Percentiles rank a stretch among this genome's conserved stretches.
Evolutionary conservation across 768 basidiomycete genomes (phyloP).

Genomic region (Lactarius vividus): DNA sequence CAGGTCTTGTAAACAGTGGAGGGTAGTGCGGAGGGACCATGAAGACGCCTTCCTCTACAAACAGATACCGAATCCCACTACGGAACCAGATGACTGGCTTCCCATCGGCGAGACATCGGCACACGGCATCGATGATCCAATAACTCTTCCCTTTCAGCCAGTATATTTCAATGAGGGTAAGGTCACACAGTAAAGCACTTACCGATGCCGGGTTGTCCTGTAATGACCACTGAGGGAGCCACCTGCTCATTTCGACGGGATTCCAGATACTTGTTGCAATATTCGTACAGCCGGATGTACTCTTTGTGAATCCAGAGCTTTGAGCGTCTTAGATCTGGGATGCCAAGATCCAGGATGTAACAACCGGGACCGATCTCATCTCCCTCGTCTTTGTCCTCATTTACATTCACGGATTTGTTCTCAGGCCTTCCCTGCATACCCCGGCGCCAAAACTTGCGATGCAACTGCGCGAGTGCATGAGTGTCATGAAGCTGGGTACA

Average conservation of each 20-base stretch:
- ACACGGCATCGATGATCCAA: neutral
- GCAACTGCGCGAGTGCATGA: too few species aligned
- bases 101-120: neutral
- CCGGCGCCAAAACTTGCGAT: too few species aligned
- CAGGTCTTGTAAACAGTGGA: neutral
- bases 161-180: neutral
- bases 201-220: neutral
- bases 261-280: neutral
- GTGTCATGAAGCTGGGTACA: too few species aligned
- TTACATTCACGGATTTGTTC: too few species aligned
- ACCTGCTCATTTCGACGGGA: neutral
- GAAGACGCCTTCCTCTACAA: neutral
- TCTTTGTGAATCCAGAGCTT: neutral
- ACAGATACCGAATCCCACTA: neutral
- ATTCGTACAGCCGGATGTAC: neutral
- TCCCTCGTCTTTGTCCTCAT: too few species aligned
- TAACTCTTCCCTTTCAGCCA: neutral
- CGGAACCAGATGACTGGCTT: neutral
- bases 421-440: too few species aligned
- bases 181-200: neutral
- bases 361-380: too few species aligned
- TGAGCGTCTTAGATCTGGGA: too few species aligned
- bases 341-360: too few species aligned
- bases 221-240: neutral
- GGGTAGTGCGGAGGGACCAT: neutral